These are phyloP conservation scores for Dioscorea zingiberensis DNA, from an alignment of 106 monocot species.

Conservation along the genomic window DNA sequence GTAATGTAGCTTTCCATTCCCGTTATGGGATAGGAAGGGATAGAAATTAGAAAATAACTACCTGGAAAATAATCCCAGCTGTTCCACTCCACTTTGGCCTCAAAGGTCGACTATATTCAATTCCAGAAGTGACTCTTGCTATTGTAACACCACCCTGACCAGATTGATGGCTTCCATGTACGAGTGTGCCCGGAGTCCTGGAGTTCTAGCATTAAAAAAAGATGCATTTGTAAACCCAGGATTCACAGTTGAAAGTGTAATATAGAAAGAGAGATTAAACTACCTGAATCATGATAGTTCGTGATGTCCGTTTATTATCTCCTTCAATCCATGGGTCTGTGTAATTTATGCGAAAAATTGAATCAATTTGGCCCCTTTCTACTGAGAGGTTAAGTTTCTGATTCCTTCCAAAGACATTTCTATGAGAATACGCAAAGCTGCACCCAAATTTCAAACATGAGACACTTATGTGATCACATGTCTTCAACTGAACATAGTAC, in stretches of 20 bases:
- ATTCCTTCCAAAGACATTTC: constrained; percentile 96
- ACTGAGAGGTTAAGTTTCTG: constrained; percentile 95
- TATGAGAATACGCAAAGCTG: constrained; percentile 99
- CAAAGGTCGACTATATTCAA: constrained; percentile 84
- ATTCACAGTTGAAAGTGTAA: no score
- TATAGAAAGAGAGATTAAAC: neutral
- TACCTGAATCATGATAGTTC: constrained; percentile 90
- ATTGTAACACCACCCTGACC: constrained; percentile 62
- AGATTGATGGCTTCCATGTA: constrained; percentile 69
- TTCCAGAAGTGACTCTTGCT: constrained; percentile 75
- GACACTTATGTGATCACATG: constrained; percentile 1
- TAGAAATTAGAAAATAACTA: neutral
- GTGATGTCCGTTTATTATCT: constrained; percentile 91
- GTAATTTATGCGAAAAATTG: constrained; percentile 92
- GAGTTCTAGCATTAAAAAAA: constrained; percentile 52
- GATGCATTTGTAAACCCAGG: no score
- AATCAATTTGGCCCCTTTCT: constrained; percentile 96
- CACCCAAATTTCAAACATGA: constrained; percentile 22
- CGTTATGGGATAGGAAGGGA: no score
- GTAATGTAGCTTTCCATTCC: no score
- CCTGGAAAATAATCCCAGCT: constrained; percentile 84
- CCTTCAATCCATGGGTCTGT: constrained; percentile 98
- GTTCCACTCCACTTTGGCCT: constrained; percentile 98
- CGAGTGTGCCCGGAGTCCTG: constrained; percentile 89
- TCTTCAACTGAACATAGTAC: neutral